Conservation (phyloP, 345 rosid species). For the Brassica napus region Da-Ae NC_063435.1:21492501-21493000, state of each 20-base stretch:
- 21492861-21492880: not conserved
- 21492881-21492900: not conserved
- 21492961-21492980: not conserved
- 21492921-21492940: not conserved
- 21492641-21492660: not conserved
- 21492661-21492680: not conserved
- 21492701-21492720: not conserved
- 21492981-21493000: not conserved
- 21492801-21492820: not conserved
- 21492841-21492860: not conserved
- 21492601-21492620: not conserved
- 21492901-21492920: not conserved
- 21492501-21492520: not conserved
- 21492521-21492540: not conserved
- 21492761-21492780: not conserved
- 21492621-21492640: not conserved
- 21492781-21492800: not conserved
- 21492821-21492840: too few relatives aligned
- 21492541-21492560: not conserved
- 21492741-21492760: not conserved
- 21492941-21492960: not conserved
- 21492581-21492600: not conserved
- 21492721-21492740: not conserved
- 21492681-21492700: not conserved
- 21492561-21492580: not conserved